Evolutionary conservation across 257 asterid species (phyloP).

Genomic region (Marsdenia floribunda): DNA sequence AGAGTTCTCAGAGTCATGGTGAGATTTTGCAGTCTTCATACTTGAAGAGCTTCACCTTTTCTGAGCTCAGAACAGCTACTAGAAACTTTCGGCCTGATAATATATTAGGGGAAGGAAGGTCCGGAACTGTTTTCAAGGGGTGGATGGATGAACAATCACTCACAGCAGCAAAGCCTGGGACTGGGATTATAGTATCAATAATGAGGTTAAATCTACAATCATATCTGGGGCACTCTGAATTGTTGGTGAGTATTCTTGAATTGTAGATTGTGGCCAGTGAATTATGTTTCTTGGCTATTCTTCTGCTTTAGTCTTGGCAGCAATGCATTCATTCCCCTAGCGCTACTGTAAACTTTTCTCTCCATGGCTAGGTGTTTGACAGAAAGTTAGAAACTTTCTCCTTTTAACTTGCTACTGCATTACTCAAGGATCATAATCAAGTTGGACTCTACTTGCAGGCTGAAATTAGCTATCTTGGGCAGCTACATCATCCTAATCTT

Average conservation of each 20-base stretch:
- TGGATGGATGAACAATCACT: conserved; percentile 68
- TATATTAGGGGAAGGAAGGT: conserved; percentile 82
- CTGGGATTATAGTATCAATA: conserved; percentile 28
- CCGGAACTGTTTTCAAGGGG: conserved; percentile 87
- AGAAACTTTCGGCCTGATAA: conserved; percentile 84
- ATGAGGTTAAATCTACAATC: no score
- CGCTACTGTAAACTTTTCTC: not conserved
- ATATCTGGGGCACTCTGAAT: conserved; percentile 65
- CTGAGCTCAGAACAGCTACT: conserved; percentile 69
- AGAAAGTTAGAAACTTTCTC: not conserved
- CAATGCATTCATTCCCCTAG: not conserved
- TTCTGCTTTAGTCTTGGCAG: not conserved
- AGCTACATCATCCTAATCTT: conserved; percentile 72
- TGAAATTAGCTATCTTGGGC: conserved; percentile 83
- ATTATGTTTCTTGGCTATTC: no score
- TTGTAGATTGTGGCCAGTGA: not conserved
- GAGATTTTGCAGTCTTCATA: conserved; percentile 83
- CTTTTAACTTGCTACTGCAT: not conserved
- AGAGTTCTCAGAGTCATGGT: conserved; percentile 73
- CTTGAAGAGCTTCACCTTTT: conserved; percentile 58
- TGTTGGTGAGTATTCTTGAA: conserved; percentile 52
- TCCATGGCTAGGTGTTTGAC: not conserved
- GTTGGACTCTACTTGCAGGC: conserved; percentile 41
- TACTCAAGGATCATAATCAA: not conserved
- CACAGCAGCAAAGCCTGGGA: conserved; percentile 64